Evolutionary conservation across 495 filamentous ascomycete genomes (phyloP).

Genomic region (Pyrenula massariospora): DNA sequence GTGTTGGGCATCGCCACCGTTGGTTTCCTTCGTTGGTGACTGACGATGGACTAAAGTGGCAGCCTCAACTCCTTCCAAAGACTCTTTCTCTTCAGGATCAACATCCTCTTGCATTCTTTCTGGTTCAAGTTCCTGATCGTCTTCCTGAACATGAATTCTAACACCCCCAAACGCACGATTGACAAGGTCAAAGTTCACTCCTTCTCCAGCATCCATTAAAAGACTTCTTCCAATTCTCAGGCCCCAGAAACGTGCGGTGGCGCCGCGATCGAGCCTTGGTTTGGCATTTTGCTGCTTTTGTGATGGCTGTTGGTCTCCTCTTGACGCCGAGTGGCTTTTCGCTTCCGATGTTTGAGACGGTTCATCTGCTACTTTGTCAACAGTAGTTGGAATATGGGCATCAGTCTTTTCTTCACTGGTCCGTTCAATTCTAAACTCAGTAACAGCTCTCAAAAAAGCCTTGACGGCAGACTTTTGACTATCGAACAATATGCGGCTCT

Average conservation of each 20-base stretch:
- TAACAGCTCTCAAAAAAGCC: slow-evolving; percentile 42
- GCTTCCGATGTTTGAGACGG: background rate
- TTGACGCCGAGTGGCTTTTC: background rate
- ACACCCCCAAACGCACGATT: slow-evolving; percentile 54
- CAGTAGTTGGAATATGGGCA: slow-evolving; percentile 14
- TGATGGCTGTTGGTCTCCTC: background rate
- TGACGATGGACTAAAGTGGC: slow-evolving; percentile 11
- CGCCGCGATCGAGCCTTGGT: slow-evolving; percentile 19
- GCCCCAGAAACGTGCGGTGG: slow-evolving; percentile 46
- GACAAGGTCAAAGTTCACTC: slow-evolving; percentile 44
- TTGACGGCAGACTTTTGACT: slow-evolving; percentile 44
- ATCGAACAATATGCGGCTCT: slow-evolving; percentile 35
- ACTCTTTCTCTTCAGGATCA: slow-evolving; percentile 22
- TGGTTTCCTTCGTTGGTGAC: background rate
- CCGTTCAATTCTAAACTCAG: slow-evolving; percentile 27
- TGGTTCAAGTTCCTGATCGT: slow-evolving; percentile 22
- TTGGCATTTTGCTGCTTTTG: background rate
- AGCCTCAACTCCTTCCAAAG: slow-evolving; percentile 17
- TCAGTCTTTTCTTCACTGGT: slow-evolving; percentile 24
- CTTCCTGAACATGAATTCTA: slow-evolving; percentile 21
- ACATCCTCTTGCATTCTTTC: slow-evolving; percentile 34
- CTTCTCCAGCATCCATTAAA: slow-evolving; percentile 47
- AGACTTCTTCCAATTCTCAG: slow-evolving; percentile 49
- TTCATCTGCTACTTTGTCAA: background rate
- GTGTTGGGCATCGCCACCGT: background rate